Percentiles rank a stretch among this genome's conserved stretches.
Conservation (phyloP, 805 yeast species). For the Alloascoidea hylecoeti region DNA sequence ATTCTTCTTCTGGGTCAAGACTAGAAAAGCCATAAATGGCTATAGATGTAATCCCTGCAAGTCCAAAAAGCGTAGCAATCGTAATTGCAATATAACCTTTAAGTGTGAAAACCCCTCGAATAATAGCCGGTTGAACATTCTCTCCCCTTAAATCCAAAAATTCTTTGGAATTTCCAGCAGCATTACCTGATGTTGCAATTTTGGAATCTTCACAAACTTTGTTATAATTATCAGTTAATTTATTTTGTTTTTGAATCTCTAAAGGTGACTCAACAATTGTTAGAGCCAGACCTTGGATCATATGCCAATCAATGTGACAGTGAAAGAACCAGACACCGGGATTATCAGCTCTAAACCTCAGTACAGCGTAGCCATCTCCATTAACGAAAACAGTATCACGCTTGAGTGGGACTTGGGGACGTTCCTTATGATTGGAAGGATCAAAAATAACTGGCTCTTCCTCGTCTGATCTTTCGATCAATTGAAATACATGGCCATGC, state of each 20-base stretch:
- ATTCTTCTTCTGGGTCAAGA: background rate
- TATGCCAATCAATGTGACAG: conserved; percentile 98
- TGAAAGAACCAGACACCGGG: conserved; percentile 99
- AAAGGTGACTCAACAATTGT: conserved; percentile 74
- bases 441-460: conserved; percentile 44
- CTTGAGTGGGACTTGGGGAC: conserved; percentile 64
- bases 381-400: conserved; percentile 74
- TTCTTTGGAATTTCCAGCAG: conserved; percentile 69
- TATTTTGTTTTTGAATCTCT: conserved; percentile 37
- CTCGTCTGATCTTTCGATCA: conserved; percentile 53
- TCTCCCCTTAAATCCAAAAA: conserved; percentile 56
- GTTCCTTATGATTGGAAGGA: conserved; percentile 28
- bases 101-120: conserved; percentile 89
- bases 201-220: conserved; percentile 44
- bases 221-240: conserved; percentile 38
- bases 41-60: conserved; percentile 68
- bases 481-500: conserved; percentile 89
- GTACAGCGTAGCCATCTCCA: conserved; percentile 73
- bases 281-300: conserved; percentile 85
- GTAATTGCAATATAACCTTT: conserved; percentile 90
- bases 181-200: conserved; percentile 60
- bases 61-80: conserved; percentile 77
- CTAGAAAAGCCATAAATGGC: conserved; percentile 80
- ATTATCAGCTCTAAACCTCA: conserved; percentile 83
- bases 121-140: conserved; percentile 43